Evolutionary conservation across 192 early-diverging fungal genomes (phyloP), one percentile per base, ranked within the genome.

Genomic region (Diversispora eburnea): DNA sequence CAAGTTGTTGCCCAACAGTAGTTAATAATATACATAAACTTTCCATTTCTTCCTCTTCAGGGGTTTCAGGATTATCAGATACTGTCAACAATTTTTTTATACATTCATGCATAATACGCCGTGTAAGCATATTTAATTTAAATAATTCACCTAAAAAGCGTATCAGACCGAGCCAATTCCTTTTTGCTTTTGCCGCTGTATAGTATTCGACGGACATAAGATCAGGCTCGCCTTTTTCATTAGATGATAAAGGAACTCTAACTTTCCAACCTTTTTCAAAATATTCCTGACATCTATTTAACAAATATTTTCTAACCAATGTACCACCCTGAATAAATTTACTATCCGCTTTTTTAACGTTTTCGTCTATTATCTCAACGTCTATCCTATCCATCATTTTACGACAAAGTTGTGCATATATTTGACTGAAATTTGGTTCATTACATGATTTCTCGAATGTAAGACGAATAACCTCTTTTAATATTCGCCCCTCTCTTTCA

Each of bases 41-140:
- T 84, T 99, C 98, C 43, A 89, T 87, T 75, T 98, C 96, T 82
- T 97, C 98, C 77, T 98, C 98, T 65, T 94, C 95, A 41, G 96
- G 92, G 43, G 89, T 80, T 71, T 84, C 78, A 71, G 88, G 82
- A 77, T n/a, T n/a, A n/a, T n/a, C n/a, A n/a, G n/a, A n/a, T n/a
- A 87, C 88, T 61, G 78, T 76, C 75, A 96, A 81, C 68, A 99
- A 87, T 59, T 90, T 88, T 64, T 84, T 84, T 73, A 99, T 84
- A 79, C 97, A 99, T 75, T 87, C 84, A 76, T 95, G 92, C 88
- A 99, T 98, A 62, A 99, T 95, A 82, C 92, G 92, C 73, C 94
- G 90, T 5, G 94, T 93, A 76, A 99, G 86, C 84, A 99, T 92
- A 49, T 84, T 80, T 55, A 91, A 79, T 79, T 93, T 91, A 89